Base-by-base conservation (phyloP, 2,329 filamentous ascomycete species). In the Cadophora gregata region DNA sequence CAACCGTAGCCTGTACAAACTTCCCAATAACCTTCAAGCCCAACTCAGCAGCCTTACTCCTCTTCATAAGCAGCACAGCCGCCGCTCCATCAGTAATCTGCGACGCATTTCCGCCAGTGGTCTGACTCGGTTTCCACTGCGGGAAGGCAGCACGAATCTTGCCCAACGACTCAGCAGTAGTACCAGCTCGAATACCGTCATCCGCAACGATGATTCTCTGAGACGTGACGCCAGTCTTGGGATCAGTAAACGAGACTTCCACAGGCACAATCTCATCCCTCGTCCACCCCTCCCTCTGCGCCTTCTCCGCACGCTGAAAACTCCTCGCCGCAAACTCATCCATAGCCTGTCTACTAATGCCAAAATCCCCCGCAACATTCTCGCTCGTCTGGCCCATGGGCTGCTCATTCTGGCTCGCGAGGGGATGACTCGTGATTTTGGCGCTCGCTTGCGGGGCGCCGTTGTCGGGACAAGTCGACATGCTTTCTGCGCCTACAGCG, bases 81-180 rank as follows among this genome's bases (percentile, higher is more conserved):
- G 95, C 95, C n/a, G 95, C 95, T 71, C 95, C 95, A 82, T 98
- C 93, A 33, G 92, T 96, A 78, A 98, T 93, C 82, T 98, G 95
- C 59, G 90, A 93, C 29, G 95, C 95, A 80, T 97, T 98, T 73
- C 95, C 95, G 64, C 93, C 95, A 83, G 97, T 95, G 80, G 97
- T 97, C 75, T 86, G 89, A 56, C 94, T 94, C 74, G 94, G 90
- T 80, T 94, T 92, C 84, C 92, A 97, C 75, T 96, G 89, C 73
- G 93, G 88, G 78, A 98, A 98, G 14, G 94, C 93, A 19, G 94
- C 86, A 66, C 87, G 88, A 80, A 97, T 96, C 86, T 97, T 97
- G 80, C 83, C 85, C n/a, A 98, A 87, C 0, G 89, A 91, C 82
- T 97, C 93, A 67, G 86, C 85, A 1, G 95, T 97, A 74, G 97